Base-by-base conservation (phyloP, 1,284 basidiomycete genomes). In the Cryptococcus deneoformans region DNA sequence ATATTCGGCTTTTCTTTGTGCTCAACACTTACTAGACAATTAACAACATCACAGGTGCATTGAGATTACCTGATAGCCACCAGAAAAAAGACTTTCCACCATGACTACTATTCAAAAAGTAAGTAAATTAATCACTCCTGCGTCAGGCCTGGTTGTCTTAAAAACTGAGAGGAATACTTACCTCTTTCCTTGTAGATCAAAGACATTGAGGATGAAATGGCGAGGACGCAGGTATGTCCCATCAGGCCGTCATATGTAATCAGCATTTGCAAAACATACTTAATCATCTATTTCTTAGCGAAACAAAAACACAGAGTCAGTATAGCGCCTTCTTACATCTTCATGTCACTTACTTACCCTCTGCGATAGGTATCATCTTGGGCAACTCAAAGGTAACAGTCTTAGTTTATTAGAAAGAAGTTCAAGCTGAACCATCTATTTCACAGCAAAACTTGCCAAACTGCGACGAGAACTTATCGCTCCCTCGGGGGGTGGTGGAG, bases 391-490 rank as follows among this genome's bases (percentile, higher is more conserved):
- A 71, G 81, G 79, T 73, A 11, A 20, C 20, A 40, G 67, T 69
- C 39, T 29, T 37, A 24, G 39, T 20, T 20, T 20, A 20, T 20
- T 20, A 20, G 20, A 20, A 20, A 20, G 20, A 20, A 20, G 20
- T 20, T 20, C 20, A 20, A 20, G 20, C 71, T 58, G 71, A 72
- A 20, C 34, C 53, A 36, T 38, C 44, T 56, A 9, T 20, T 20
- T 20, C 20, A 20, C 20, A 79, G 94, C 96, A 60, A 99, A 99
- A 79, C 87, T 99, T 52, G 96, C 96, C 52, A 99, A 99, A 78
- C 87, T 99, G 50, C 85, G 92, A 64, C 85, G 96, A 58, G 96
- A 99, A 74, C 86, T 99, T 54, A 92, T 99, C 68, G 82, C 86
- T 3, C 88, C 91, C 1, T 80, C 87, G 2, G 79, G 2, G 79